Conservation (phyloP, 164 flowering plant species). For the Macadamia tetraphylla region DNA sequence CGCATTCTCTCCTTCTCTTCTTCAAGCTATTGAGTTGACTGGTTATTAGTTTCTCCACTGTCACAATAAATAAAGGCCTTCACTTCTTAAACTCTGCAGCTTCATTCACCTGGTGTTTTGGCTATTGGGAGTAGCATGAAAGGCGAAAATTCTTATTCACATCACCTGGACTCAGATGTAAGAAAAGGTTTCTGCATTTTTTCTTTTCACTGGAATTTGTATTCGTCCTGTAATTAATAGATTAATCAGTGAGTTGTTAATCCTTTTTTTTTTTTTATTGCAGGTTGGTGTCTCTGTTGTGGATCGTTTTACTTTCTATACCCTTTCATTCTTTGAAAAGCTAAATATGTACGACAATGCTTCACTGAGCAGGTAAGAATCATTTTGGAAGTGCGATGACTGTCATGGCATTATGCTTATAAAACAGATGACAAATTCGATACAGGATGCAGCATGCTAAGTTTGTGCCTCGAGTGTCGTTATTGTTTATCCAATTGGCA, state of each 20-base stretch:
- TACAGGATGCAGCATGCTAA: neutral
- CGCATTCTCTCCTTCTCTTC: too few relatives aligned
- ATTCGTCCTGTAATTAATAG: neutral
- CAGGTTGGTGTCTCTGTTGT: constrained; percentile 99
- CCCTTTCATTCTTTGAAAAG: constrained; percentile 95
- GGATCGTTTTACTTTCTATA: constrained; percentile 93
- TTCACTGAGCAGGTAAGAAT: constrained; percentile 77
- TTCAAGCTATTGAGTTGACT: too few relatives aligned
- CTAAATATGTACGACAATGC: constrained; percentile 86
- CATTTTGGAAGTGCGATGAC: neutral
- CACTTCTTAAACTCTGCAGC: constrained; percentile 39
- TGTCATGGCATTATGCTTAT: neutral
- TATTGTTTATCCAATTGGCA: neutral
- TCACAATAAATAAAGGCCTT: too few relatives aligned
- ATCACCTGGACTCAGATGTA: constrained; percentile 98
- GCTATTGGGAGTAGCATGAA: constrained; percentile 98
- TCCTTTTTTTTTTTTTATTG: constrained; percentile 13
- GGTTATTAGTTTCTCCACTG: too few relatives aligned
- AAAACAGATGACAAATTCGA: neutral
- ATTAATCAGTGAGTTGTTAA: neutral
- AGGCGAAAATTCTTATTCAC: constrained; percentile 98
- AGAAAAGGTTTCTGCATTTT: constrained; percentile 21
- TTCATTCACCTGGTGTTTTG: constrained; percentile 97
- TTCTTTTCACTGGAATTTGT: neutral
- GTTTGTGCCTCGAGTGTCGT: neutral